phyloP scores from a whole-genome alignment of 169 alveolate genomes.

The Plasmodium vinckei region DNA sequence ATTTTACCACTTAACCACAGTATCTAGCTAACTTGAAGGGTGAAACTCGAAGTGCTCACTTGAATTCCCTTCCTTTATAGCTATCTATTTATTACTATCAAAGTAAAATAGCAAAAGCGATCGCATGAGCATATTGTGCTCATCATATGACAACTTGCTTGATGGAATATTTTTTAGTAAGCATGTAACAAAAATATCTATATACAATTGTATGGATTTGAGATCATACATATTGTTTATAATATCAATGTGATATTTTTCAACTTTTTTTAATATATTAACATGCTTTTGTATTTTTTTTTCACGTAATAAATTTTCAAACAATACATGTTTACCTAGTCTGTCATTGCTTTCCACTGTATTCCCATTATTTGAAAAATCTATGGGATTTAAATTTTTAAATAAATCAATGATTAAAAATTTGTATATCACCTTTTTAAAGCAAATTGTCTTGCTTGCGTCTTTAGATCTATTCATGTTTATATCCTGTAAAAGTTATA shows the following conservation, averaged over 20 bases:
- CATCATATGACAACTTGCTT: constrained; percentile 44
- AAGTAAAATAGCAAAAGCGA: constrained; percentile 48
- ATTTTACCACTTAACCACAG: no score
- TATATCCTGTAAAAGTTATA: constrained; percentile 22
- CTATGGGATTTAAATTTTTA: constrained; percentile 4
- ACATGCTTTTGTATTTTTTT: constrained; percentile 7
- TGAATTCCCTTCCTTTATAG: no score
- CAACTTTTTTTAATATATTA: constrained; percentile 15
- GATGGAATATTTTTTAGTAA: constrained; percentile 35
- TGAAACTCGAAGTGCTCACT: no score
- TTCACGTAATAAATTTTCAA: not conserved
- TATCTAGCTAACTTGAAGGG: no score
- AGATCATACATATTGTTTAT: constrained; percentile 44
- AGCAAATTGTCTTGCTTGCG: not conserved
- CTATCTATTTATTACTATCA: constrained; percentile 1
- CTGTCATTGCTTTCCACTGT: not conserved
- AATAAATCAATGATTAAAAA: constrained; percentile 54
- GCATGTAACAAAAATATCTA: constrained; percentile 42
- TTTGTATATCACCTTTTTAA: constrained; percentile 43
- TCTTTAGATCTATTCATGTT: constrained; percentile 29
- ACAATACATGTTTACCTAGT: not conserved
- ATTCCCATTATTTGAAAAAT: not conserved
- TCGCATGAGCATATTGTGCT: constrained; percentile 29
- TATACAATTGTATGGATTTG: constrained; percentile 37
- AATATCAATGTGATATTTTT: constrained; percentile 35